phyloP scores from a whole-genome alignment of 345 rosid genomes.

The Camelina laxa region DNA sequence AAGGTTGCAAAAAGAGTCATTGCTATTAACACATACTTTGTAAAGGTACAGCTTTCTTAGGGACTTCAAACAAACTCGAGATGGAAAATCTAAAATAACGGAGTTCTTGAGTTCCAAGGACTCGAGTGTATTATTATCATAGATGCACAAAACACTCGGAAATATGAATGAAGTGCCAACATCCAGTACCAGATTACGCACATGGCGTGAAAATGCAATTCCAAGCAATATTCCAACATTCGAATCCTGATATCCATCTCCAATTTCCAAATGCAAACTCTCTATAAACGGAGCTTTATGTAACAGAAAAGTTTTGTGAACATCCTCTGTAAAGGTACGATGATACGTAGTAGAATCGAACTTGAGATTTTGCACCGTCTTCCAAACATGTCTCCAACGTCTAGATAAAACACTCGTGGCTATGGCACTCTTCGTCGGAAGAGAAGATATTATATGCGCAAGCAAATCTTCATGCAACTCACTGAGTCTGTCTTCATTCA shows the following conservation, averaged over 20 bases:
- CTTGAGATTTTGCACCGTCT: slow-evolving; percentile 13
- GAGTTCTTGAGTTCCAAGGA: background rate
- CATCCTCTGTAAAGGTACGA: background rate
- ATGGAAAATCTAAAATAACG: background rate
- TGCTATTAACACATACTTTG: no score
- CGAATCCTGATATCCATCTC: background rate
- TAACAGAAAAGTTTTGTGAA: background rate
- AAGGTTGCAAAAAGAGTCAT: slow-evolving; percentile 2
- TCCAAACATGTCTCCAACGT: background rate
- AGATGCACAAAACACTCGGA: background rate
- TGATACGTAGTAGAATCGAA: background rate
- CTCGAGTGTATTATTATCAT: background rate
- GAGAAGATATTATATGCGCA: background rate
- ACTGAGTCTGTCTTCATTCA: background rate
- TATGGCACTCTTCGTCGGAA: background rate
- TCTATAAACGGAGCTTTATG: background rate
- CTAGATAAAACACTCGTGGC: background rate
- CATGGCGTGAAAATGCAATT: background rate
- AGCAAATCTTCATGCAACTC: background rate
- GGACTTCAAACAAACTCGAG: background rate
- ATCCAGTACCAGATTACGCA: background rate
- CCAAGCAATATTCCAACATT: background rate
- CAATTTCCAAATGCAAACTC: background rate
- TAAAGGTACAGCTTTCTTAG: background rate
- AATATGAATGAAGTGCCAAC: background rate